Percentiles rank a stretch among this genome's conserved stretches.
These are phyloP conservation scores for Abrus pulchellus DNA, from an alignment of 306 rosid genomes.

Conservation along the genomic window DNA sequence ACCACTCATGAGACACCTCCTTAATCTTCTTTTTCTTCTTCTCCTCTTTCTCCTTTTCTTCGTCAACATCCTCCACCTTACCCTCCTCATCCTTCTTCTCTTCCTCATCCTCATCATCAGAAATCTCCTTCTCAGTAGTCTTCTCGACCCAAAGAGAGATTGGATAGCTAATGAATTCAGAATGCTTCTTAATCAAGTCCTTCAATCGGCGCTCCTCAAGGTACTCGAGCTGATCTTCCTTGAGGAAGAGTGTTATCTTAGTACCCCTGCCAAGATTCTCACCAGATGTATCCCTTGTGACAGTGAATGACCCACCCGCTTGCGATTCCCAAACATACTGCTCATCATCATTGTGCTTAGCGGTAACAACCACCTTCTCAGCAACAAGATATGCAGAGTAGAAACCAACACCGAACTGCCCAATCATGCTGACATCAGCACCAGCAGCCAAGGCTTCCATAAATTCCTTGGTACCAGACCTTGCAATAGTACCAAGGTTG, in stretches of 20 bases:
- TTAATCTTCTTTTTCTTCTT: slow-evolving; percentile 88
- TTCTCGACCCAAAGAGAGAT: slow-evolving; percentile 91
- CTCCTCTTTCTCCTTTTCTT: slow-evolving; percentile 91
- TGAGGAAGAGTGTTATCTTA: slow-evolving; percentile 70
- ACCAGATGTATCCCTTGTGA: slow-evolving; percentile 79
- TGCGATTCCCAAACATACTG: slow-evolving; percentile 94
- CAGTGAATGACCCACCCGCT: slow-evolving; percentile 89
- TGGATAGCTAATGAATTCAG: slow-evolving; percentile 92
- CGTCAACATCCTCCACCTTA: slow-evolving; percentile 83
- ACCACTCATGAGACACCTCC: slow-evolving; percentile 89
- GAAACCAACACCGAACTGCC: slow-evolving; percentile 93
- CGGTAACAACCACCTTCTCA: slow-evolving; percentile 79
- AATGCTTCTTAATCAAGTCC: slow-evolving; percentile 89
- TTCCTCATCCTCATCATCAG: slow-evolving; percentile 92
- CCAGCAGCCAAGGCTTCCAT: slow-evolving; percentile 96
- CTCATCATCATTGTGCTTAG: slow-evolving; percentile 91
- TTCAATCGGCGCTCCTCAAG: slow-evolving; percentile 87
- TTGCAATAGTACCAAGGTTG: slow-evolving; percentile 89
- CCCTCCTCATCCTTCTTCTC: slow-evolving; percentile 95
- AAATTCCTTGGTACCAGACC: slow-evolving; percentile 95
- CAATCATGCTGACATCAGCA: slow-evolving; percentile 96
- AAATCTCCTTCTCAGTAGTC: slow-evolving; percentile 86
- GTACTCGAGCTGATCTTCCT: slow-evolving; percentile 93
- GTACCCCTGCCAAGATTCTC: slow-evolving; percentile 87
- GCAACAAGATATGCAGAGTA: slow-evolving; percentile 92